Conservation (phyloP, 2,329 filamentous ascomycete genomes). For the Aspergillus fumigatus region DNA sequence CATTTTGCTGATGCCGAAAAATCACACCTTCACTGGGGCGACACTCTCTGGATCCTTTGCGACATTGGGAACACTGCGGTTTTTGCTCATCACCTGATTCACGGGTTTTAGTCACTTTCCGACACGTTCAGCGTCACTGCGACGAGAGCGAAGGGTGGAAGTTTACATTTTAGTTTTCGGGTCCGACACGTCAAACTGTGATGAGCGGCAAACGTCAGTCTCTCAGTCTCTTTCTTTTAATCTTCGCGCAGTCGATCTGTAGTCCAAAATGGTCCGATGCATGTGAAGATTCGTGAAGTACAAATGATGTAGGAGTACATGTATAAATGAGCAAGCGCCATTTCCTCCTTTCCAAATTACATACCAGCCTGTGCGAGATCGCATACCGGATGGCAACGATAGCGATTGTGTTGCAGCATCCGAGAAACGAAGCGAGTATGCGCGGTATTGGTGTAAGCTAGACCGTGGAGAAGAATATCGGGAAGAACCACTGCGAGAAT, state of each 20-base stretch:
- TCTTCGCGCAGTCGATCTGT: background rate
- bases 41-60: slow-evolving; percentile 57
- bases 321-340: background rate
- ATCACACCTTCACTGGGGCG: slow-evolving; percentile 59
- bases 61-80: slow-evolving; percentile 58
- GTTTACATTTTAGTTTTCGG: slow-evolving; percentile 59
- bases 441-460: slow-evolving; percentile 1
- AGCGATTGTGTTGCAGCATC: slow-evolving; percentile 24
- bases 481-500: background rate
- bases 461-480: slow-evolving; percentile 6
- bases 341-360: slow-evolving; percentile 11
- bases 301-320: background rate
- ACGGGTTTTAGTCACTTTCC: slow-evolving; percentile 4
- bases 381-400: slow-evolving; percentile 32
- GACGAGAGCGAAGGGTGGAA: slow-evolving; percentile 2
- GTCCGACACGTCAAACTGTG: slow-evolving; percentile 53
- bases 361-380: slow-evolving; percentile 42
- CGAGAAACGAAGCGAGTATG: slow-evolving; percentile 10
- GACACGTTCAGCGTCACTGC: background rate
- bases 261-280: background rate
- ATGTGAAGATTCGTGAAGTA: background rate
- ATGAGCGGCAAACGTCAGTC: background rate
- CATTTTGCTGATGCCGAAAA: slow-evolving; percentile 66
- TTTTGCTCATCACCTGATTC: slow-evolving; percentile 51
- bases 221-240: background rate